These are phyloP conservation scores for Flueggea neowawraea DNA, from an alignment of 441 rosid species.

Conservation along the genomic window DNA sequence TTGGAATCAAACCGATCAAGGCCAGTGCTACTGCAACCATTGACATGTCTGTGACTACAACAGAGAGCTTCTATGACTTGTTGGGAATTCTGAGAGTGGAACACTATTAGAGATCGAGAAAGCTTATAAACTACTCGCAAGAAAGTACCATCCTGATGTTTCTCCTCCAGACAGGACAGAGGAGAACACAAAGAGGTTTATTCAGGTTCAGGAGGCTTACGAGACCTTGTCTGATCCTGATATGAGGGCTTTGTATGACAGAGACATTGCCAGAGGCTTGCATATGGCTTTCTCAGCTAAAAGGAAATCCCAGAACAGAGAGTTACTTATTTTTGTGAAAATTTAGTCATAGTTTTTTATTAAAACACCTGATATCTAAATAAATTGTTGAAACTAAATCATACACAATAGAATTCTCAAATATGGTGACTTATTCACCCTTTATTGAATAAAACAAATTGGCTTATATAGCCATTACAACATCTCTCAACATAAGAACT, in stretches of 20 bases:
- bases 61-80: slow-evolving; percentile 26
- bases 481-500: no score
- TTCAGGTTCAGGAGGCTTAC: slow-evolving; percentile 40
- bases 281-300: slow-evolving; percentile 28
- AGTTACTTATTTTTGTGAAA: slow-evolving; percentile 8
- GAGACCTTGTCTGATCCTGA: slow-evolving; percentile 40
- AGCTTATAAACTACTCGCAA: slow-evolving; percentile 42
- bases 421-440: no score
- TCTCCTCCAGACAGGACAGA: slow-evolving; percentile 32
- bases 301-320: slow-evolving; percentile 13
- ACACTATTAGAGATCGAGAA: slow-evolving; percentile 33
- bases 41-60: no score
- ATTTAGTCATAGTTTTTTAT: background rate
- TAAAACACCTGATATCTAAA: no score
- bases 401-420: no score
- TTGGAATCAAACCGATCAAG: no score
- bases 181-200: slow-evolving; percentile 35
- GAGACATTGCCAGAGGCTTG: slow-evolving; percentile 25
- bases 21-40: background rate
- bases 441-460: no score
- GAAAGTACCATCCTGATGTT: slow-evolving; percentile 46
- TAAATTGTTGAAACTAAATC: no score
- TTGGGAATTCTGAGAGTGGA: slow-evolving; percentile 38
- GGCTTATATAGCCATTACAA: no score
- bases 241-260: slow-evolving; percentile 31